Conservation (phyloP, 306 rosid genomes). For the Vigna reflexopilosa region DNA sequence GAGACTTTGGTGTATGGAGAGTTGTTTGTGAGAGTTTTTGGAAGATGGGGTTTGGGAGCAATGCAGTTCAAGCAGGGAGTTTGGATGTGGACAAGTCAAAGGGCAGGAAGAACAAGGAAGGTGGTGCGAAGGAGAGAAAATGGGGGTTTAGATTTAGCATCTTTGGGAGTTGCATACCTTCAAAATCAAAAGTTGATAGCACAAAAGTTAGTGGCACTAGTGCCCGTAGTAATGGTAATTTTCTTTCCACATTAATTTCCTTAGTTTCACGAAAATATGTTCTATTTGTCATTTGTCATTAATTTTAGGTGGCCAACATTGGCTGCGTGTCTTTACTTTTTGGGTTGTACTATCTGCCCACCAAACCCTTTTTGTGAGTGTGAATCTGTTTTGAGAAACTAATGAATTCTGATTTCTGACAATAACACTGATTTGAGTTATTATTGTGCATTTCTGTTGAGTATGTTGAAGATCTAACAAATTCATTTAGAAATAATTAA, state of each 20-base stretch:
- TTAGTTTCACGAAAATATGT: constrained; percentile 30
- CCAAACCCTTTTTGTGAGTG: constrained; percentile 12
- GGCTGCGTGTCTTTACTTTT: not conserved
- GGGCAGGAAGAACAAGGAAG: constrained; percentile 55
- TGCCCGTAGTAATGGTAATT: constrained; percentile 66
- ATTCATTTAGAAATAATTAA: constrained; percentile 21
- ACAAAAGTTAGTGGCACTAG: constrained; percentile 69
- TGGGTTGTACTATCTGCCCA: not conserved
- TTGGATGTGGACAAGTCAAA: constrained; percentile 70
- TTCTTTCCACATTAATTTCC: constrained; percentile 28
- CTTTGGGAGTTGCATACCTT: constrained; percentile 74
- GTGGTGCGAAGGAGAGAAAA: constrained; percentile 59
- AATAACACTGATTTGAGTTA: constrained; percentile 19
- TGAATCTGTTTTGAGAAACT: constrained; percentile 35
- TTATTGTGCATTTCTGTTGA: constrained; percentile 4
- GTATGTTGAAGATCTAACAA: constrained; percentile 35
- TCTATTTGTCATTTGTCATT: constrained; percentile 17
- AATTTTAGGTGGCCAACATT: constrained; percentile 32
- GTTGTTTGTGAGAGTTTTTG: constrained; percentile 39
- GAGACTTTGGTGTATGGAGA: constrained; percentile 44
- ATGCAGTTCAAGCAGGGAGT: constrained; percentile 69
- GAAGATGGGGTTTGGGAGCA: constrained; percentile 75
- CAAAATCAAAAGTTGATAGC: constrained; percentile 85
- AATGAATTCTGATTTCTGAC: constrained; percentile 34
- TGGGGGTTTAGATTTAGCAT: constrained; percentile 72